Evolutionary conservation across 331 rosid genomes (phyloP), one percentile per base, ranked within the genome.

Genomic region (Pyrus hybrid): DNA sequence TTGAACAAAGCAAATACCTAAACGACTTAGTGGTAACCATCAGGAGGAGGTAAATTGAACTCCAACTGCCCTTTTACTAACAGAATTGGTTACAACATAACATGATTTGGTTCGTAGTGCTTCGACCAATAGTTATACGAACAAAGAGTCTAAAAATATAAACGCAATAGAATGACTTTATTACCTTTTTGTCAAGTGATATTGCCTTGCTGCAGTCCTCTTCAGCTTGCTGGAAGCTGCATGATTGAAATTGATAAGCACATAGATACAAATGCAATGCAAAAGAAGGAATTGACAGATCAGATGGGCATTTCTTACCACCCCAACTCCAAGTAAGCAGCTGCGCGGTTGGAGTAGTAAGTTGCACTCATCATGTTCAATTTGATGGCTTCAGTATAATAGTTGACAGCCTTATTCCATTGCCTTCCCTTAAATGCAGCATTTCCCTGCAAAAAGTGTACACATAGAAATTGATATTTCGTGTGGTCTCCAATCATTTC

Each of bases 171-270:
- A 79, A 71, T 41, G 51, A 33, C 22, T 73, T 37, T 12, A 83
- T 81, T 82, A 87, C 96, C 93, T 91, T 91, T 86, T 84, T 89
- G 87, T 89, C 93, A 51, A 57, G 88, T 78, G 72, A 86, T 58
- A 91, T 80, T 43, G 96, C 93, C 67, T 76, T 68, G 66, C 75
- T 83, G 86, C 92, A 91, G 86, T 91, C 96, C 74, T 91, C 96
- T 80, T 84, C 96, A 12, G 91, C 96, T 86, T 87, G 85, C 77
- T 85, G 96, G 81, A 88, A 89, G 83, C 96, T 91, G 86, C 84
- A 84, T 2, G 56, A 70, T 57, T 58, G 32, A 73, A 32, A 76
- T 33, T 16, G 10, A 47, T 51, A 84, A 65, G 68, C 28, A 43
- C 28, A 29, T 11, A 22, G 28, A 63, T 9, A 49, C 14, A 72